These are phyloP conservation scores for Aeschynomene evenia DNA, from an alignment of 306 rosid species.

Conservation along the genomic window DNA sequence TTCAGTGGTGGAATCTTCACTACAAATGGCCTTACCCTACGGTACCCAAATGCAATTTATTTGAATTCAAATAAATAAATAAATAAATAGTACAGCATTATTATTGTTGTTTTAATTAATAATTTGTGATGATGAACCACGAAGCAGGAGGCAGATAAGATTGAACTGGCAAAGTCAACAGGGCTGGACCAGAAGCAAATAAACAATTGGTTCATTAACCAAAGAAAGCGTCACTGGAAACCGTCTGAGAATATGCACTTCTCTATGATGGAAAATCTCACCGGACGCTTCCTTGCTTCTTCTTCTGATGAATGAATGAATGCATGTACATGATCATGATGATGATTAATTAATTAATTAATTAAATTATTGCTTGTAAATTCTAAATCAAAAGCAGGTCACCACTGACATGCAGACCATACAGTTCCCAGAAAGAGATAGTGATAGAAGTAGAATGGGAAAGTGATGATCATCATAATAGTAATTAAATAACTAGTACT, in stretches of 20 bases:
- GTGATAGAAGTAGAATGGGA: no score
- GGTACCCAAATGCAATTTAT: no score
- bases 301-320: constrained; percentile 42
- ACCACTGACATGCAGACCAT: no score
- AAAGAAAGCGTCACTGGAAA: constrained; percentile 95
- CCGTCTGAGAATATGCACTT: constrained; percentile 86
- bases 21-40: constrained; percentile 98
- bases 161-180: constrained; percentile 71
- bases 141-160: constrained; percentile 95
- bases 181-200: constrained; percentile 93
- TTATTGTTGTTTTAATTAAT: no score
- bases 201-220: constrained; percentile 97
- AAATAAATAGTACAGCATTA: no score
- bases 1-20: constrained; percentile 92
- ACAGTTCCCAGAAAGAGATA: no score
- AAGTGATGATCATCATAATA: no score
- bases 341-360: constrained; percentile 22
- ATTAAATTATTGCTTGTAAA: constrained; percentile 43
- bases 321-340: constrained; percentile 24
- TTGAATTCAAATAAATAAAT: no score
- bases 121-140: no score
- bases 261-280: constrained; percentile 62
- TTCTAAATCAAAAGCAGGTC: constrained; percentile 40
- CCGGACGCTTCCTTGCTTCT: constrained; percentile 47
- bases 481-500: no score